These are phyloP conservation scores for Ophiosphaerella korrae DNA, from an alignment of 2,329 filamentous ascomycete genomes.

Conservation along the genomic window DNA sequence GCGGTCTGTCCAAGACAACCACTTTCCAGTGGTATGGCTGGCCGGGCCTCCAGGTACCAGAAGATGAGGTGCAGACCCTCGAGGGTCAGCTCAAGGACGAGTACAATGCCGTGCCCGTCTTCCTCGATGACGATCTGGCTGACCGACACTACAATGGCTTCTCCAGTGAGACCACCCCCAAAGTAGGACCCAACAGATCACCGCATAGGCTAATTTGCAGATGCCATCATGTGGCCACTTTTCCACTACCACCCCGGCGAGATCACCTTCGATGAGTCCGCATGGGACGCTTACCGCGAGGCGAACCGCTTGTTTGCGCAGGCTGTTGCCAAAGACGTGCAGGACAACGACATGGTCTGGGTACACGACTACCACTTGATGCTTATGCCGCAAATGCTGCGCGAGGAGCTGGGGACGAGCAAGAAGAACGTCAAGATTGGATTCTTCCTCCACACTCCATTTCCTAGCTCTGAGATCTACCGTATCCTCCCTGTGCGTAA, in stretches of 20 bases:
- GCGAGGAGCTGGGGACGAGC: constrained; percentile 78
- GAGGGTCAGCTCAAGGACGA: constrained; percentile 81
- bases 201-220: constrained; percentile 41
- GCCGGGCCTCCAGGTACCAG: constrained; percentile 91
- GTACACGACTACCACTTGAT: constrained; percentile 99
- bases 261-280: constrained; percentile 95
- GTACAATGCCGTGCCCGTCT: constrained; percentile 88
- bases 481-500: constrained; percentile 92
- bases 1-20: constrained; percentile 87
- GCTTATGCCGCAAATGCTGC: constrained; percentile 93
- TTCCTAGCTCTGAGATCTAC: constrained; percentile 96
- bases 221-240: constrained; percentile 97
- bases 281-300: constrained; percentile 91
- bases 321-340: constrained; percentile 81
- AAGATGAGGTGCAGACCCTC: constrained; percentile 76
- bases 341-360: constrained; percentile 95
- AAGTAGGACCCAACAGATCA: neutral
- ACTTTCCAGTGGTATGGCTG: constrained; percentile 99
- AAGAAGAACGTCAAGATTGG: constrained; percentile 96
- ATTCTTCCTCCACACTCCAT: constrained; percentile 97
- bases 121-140: constrained; percentile 89
- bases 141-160: constrained; percentile 98
- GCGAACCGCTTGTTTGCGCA: constrained; percentile 93
- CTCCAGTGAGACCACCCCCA: constrained; percentile 68
- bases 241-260: constrained; percentile 99